Base-by-base conservation (phyloP, 495 filamentous ascomycete genomes). In the Xylaria grammica region DNA sequence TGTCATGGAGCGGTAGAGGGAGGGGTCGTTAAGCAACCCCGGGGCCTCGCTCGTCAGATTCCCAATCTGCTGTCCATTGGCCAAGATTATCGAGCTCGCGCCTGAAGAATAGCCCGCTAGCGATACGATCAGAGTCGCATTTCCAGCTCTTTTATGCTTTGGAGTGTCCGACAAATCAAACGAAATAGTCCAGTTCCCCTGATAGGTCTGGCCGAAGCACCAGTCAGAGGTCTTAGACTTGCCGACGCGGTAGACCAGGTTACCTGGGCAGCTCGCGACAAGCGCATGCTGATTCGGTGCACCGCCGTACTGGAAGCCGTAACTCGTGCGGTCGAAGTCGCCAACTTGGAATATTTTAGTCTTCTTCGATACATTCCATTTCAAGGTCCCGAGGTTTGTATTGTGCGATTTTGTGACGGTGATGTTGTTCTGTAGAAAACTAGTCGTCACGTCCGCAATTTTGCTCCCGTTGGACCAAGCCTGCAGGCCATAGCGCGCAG, bases 381-480 rank as follows among this genome's bases (percentile, higher is more conserved):
- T 64, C 29, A 74, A 42, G 24, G 44, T 65, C 26, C 67, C 69
- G 0, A 78, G 62, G 17, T 73, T 51, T 0, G 67, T 69, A 6
- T 62, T 62, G 22, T 74, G 65, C 11, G 65, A 70, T 13, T 69
- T 67, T 13, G 58, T 57, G n/a, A 80, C 66, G 3, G 58, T 60
- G 15, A 80, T 67, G 51, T 71, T 69, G 29, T 75, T 76, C n/a
- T 70, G 48, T 8, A 72, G 52, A 51, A 77, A 69, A 9, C 65
- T 65, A 10, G 74, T 80, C 6, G 71, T 73, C 8, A 80, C 75
- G 20, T 79, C 77, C 5, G 42, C 67, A 10, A 79, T 69, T 5
- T 52, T 64, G 22, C 72, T 75, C 45, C 74, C 76, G 58, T 79
- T 77, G 0, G 79, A 70, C 77, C 78, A 81, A 1, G 78, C 76